Base-by-base conservation (phyloP, 2,329 filamentous ascomycete genomes). In the Metarhizium rileyi region DNA sequence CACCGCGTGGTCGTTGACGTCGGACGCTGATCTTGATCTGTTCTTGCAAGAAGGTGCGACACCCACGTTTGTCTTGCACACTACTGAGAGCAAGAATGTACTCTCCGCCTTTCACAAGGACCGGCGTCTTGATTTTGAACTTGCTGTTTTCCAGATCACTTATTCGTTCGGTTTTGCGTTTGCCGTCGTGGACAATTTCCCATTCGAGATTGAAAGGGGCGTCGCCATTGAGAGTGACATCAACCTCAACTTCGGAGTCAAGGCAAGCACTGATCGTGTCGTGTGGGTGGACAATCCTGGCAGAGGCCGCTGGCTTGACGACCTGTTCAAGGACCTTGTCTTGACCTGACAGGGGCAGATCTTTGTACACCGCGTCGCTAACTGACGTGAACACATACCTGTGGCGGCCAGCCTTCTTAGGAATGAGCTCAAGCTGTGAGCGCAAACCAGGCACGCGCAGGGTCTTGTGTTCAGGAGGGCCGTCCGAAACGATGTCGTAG, bases 291-390 rank as follows among this genome's bases (percentile, higher is more conserved):
- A 78, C 74, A 49, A 90, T 75, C 53, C 84, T 81, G 23, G 91
- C 91, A 9, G 86, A 87, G 6, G 93, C 91, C 4, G 90, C 87
- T 9, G 93, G 93, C 66, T 94, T 95, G 57, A 98, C 91, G 59
- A 89, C 84, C 66, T 97, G 91, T 66, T 94, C 85, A 38, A 97
- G 70, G 9, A 80, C 68, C 53, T 84, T 77, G 46, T 77, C 75
- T 12, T 77, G 69, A 36, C 84, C 80, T 26, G 74, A 74, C 22
- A 94, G 68, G 25, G 75, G 72, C 46, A 84, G 75, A 2, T 76
- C 75, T 28, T 76, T 77, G 68, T 98, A 98, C 28, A 97, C 84
- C 43, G 77, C 75, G 65, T 98, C 94, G 55, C 83, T 81, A 50
- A 98, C 83, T 38, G 82, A 81, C 55, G 79, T 78, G 68, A 98